These are phyloP conservation scores for Rhodotorula sp. DNA, from an alignment of 1,284 basidiomycete species.

Conservation along the genomic window DNA sequence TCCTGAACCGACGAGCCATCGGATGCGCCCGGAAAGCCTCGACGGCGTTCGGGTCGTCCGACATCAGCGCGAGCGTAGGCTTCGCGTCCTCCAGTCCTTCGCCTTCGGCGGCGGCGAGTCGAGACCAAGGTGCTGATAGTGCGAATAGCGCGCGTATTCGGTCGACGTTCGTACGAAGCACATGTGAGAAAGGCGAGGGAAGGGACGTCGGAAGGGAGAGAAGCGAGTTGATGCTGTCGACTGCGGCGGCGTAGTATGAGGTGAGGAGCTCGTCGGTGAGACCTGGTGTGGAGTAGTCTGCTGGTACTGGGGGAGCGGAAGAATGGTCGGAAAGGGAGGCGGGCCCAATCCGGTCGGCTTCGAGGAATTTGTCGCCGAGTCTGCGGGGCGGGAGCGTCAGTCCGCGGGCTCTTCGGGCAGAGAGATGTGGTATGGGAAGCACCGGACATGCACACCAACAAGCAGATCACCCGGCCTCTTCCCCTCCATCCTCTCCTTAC, in stretches of 20 bases:
- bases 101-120: background rate
- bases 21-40: constrained; percentile 20
- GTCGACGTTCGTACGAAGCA: background rate
- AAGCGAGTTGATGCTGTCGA: constrained; percentile 25
- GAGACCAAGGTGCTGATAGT: background rate
- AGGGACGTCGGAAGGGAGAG: constrained; percentile 5
- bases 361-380: constrained; percentile 42
- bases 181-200: too few relatives aligned
- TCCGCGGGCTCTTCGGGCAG: too few relatives aligned
- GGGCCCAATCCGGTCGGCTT: constrained; percentile 29
- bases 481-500: too few relatives aligned
- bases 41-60: constrained; percentile 33
- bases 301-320: background rate
- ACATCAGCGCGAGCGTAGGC: constrained; percentile 37
- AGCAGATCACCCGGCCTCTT: constrained; percentile 12
- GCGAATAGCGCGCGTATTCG: background rate
- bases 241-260: constrained; percentile 27
- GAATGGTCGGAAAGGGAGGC: background rate
- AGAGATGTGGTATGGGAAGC: background rate
- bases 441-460: constrained; percentile 41
- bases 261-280: constrained; percentile 13
- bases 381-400: background rate
- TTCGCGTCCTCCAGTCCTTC: background rate
- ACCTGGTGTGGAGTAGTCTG: background rate
- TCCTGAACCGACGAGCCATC: constrained; percentile 13